Evolutionary conservation across 2,329 filamentous ascomycete species (phyloP), one percentile per base, ranked within the genome.

Genomic region (Fusarium veterinarium): DNA sequence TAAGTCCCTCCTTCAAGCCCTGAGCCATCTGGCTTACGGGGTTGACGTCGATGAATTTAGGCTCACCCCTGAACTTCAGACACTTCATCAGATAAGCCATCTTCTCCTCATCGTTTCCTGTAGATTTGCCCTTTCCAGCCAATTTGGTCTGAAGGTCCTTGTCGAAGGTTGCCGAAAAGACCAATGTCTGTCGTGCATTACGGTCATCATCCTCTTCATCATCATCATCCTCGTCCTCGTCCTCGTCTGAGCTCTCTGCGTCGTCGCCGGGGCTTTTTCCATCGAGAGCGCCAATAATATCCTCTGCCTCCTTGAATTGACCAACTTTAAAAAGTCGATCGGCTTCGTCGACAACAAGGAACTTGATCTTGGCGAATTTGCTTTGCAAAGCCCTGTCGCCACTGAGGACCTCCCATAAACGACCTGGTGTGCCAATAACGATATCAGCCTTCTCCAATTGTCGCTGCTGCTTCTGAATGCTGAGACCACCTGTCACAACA

Each of bases 141-240:
- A 99, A 87, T 81, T 98, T 98, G 76, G 95, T 93, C 80, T 98
- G 95, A 35, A 99, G 84, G 1, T 92, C 91, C 78, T 95, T 95
- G 79, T 97, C 93, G 81, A 99, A 97, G 0, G 96, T 99, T 0
- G 96, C 96, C 0, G 96, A 98, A 81, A 99, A 99, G 25, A 99
- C 94, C 0, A 99, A 88, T 0, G 95, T 98, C 79, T 99, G 96
- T 44, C 95, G 86, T 41, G 46, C 41, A 28, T 12, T 72, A 2
- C 41, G 20, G 20, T 88, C 78, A 45, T 85, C 79, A 16, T 81
- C 77, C 0, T 84, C 82, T 14, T 86, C 83, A 1, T 85, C 85
- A 1, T 85, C 84, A 5, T 85, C 83, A 6, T 86, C 83, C 2
- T 85, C 85, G 1, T 85, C 85, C n/a, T 85, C 83, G 4, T 85